Conservation (phyloP, 441 rosid genomes). For the Mallotus japonicus region DNA sequence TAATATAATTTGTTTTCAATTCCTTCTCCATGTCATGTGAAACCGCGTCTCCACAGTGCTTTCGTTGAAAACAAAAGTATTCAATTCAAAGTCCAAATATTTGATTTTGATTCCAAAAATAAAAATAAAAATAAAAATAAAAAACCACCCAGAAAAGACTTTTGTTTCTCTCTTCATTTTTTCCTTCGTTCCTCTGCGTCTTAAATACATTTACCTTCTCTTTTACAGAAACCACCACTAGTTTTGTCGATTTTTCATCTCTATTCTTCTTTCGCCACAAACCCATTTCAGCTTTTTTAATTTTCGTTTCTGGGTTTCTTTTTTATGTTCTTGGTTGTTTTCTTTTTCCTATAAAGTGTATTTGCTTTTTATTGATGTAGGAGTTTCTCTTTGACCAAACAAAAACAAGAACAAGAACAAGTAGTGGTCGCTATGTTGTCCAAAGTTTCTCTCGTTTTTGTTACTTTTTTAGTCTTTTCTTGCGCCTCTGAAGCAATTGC, state of each 20-base stretch:
- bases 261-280: background rate
- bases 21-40: background rate
- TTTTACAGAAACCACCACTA: background rate
- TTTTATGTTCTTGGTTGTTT: background rate
- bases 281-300: background rate
- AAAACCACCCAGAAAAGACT: background rate
- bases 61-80: background rate
- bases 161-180: background rate
- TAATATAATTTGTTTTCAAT: too few species aligned
- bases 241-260: background rate
- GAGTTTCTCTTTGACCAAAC: slow-evolving; percentile 25
- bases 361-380: slow-evolving; percentile 15
- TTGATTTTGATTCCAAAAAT: background rate
- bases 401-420: slow-evolving; percentile 17
- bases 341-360: background rate
- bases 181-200: background rate
- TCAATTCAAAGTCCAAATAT: slow-evolving; percentile 6
- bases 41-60: slow-evolving; percentile 9
- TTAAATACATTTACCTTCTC: background rate
- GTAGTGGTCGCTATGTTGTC: slow-evolving; percentile 42
- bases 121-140: too few species aligned
- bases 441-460: slow-evolving; percentile 33
- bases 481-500: slow-evolving; percentile 36
- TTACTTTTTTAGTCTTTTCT: slow-evolving; percentile 34
- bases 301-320: background rate